Evolutionary conservation across 176 grass and related monocot genomes (phyloP).

Genomic region (Bonia amplexicaulis): DNA sequence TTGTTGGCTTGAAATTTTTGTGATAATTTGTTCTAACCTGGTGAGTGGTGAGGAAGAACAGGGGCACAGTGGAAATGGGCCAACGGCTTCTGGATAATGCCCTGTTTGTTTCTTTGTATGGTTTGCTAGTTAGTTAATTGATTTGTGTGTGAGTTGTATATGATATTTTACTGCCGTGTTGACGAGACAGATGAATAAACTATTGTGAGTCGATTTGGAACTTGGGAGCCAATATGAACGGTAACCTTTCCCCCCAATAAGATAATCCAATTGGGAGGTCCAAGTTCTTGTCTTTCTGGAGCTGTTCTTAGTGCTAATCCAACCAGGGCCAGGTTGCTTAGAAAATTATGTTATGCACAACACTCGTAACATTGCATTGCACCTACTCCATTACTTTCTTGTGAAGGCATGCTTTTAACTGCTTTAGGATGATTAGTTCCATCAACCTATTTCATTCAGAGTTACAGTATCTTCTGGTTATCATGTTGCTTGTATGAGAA

Average conservation of each 20-base stretch:
- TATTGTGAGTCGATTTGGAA: conserved; percentile 9
- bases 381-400: not conserved
- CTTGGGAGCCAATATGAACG: not conserved
- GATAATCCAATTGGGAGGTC: conserved; percentile 10
- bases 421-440: not conserved
- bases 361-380: not conserved
- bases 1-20: not conserved
- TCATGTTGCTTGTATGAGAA: not conserved
- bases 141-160: not conserved
- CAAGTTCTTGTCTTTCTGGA: not conserved
- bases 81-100: not conserved
- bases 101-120: not conserved
- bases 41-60: not conserved
- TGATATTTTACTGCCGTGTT: conserved; percentile 7
- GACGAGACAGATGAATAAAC: conserved; percentile 14
- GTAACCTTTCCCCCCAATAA: conserved; percentile 10
- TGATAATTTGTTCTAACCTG: not conserved
- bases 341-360: not conserved
- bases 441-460: not conserved
- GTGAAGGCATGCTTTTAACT: not conserved
- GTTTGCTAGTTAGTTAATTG: not conserved
- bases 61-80: not conserved
- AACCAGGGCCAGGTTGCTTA: not conserved
- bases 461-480: not conserved
- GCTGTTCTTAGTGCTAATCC: not conserved